Evolutionary conservation across 257 asterid species (phyloP).

Genomic region (Forsythia suspensa): DNA sequence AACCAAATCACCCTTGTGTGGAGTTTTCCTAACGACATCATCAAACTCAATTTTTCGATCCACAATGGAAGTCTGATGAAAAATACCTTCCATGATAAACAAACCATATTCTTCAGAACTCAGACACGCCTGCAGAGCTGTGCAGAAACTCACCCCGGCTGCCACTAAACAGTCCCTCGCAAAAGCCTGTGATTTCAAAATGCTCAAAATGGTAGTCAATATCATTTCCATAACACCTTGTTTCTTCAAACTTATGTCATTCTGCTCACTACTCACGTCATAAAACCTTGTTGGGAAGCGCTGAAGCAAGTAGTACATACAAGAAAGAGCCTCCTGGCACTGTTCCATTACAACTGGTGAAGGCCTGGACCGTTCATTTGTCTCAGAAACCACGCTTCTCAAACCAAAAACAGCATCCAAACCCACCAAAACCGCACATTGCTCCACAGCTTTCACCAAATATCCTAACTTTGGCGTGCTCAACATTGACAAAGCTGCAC

Average conservation of each 20-base stretch:
- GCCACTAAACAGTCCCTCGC: constrained; percentile 95
- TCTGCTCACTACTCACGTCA: constrained; percentile 11
- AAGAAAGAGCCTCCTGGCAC: constrained; percentile 95
- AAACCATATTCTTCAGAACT: constrained; percentile 63
- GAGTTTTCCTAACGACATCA: constrained; percentile 43
- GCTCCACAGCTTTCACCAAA: constrained; percentile 74
- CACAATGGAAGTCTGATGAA: constrained; percentile 46
- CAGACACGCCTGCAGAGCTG: constrained; percentile 81
- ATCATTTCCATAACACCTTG: constrained; percentile 48
- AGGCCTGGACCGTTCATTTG: constrained; percentile 64
- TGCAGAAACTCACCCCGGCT: constrained; percentile 89
- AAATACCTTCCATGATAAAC: constrained; percentile 67
- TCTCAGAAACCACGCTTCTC: constrained; percentile 53
- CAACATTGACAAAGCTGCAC: constrained; percentile 91
- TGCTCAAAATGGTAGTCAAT: constrained; percentile 48
- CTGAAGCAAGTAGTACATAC: constrained; percentile 88
- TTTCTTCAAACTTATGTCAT: constrained; percentile 20
- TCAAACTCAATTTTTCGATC: constrained; percentile 31
- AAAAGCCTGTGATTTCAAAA: constrained; percentile 67
- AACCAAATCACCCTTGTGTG: constrained; percentile 57
- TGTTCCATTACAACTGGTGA: constrained; percentile 95
- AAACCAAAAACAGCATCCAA: constrained; percentile 76
- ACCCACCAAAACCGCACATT: constrained; percentile 70
- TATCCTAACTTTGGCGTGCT: constrained; percentile 86
- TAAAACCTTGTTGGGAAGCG: constrained; percentile 69